Evolutionary conservation across 2,329 filamentous ascomycete genomes (phyloP).

Genomic region (Beauveria rudraprayagi): DNA sequence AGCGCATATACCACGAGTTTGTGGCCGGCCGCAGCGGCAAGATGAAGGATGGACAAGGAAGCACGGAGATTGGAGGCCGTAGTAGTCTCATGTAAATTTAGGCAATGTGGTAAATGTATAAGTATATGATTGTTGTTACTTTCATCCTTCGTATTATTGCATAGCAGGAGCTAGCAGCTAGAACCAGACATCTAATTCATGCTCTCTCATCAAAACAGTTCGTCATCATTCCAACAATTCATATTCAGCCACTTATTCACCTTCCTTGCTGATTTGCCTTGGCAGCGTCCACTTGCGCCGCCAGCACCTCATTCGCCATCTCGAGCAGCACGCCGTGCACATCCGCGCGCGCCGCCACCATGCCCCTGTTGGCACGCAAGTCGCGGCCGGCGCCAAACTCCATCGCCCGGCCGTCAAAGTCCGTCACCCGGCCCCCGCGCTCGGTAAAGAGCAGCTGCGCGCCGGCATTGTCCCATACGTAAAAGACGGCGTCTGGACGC

Average conservation of each 20-base stretch:
- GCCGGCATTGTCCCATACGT: conserved; percentile 48
- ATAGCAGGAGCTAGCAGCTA: neutral
- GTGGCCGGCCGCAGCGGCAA: conserved; percentile 87
- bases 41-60: conserved; percentile 87
- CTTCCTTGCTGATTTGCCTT: neutral
- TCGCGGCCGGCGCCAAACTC: conserved; percentile 29
- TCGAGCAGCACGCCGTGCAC: conserved; percentile 35
- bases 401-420: conserved; percentile 30
- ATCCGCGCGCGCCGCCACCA: conserved; percentile 36
- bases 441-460: conserved; percentile 50
- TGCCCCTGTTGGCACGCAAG: conserved; percentile 25
- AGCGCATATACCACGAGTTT: conserved; percentile 85
- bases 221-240: neutral
- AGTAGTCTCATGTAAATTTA: conserved; percentile 76
- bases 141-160: neutral
- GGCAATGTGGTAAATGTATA: neutral
- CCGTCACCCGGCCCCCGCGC: conserved; percentile 45
- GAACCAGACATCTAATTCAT: neutral
- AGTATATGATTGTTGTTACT: neutral
- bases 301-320: conserved; percentile 17
- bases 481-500: conserved; percentile 17
- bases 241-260: neutral
- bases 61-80: conserved; percentile 84
- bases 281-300: conserved; percentile 13
- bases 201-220: neutral